phyloP scores from a whole-genome alignment of 2,329 filamentous ascomycete species.

The Diplodia intermedia region DNA sequence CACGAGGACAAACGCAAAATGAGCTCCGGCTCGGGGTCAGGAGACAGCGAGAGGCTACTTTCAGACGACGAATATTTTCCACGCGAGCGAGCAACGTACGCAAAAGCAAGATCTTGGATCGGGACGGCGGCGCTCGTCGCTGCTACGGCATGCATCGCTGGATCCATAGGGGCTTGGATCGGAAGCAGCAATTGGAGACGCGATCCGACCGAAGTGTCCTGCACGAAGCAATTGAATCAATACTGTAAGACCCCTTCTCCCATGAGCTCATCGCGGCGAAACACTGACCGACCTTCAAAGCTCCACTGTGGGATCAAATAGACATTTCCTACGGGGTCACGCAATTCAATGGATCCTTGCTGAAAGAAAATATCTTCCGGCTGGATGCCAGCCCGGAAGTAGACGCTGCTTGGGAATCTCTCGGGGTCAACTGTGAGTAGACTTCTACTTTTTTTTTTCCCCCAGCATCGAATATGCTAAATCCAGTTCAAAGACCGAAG shows the following conservation, averaged over 20 bases:
- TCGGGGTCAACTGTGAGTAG: constrained; percentile 61
- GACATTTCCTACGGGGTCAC: constrained; percentile 51
- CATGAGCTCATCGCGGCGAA: too few species aligned
- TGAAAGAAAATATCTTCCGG: constrained; percentile 62
- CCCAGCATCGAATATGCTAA: constrained; percentile 62
- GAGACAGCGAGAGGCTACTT: constrained; percentile 29
- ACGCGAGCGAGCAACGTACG: background rate
- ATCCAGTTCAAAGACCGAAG: constrained; percentile 56
- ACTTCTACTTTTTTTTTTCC: constrained; percentile 56
- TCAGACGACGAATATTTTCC: background rate
- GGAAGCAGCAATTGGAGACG: constrained; percentile 31
- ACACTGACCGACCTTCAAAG: constrained; percentile 35
- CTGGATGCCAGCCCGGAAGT: constrained; percentile 59
- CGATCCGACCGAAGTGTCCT: constrained; percentile 39
- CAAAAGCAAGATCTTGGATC: constrained; percentile 35
- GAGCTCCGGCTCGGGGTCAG: background rate
- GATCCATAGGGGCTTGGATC: constrained; percentile 38
- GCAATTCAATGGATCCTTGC: constrained; percentile 64
- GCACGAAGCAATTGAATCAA: constrained; percentile 41
- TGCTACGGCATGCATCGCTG: constrained; percentile 38
- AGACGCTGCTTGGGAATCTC: constrained; percentile 63
- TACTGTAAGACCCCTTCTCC: constrained; percentile 40
- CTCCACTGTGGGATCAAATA: constrained; percentile 50
- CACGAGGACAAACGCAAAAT: constrained; percentile 10
- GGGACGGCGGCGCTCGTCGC: constrained; percentile 35